phyloP scores from a whole-genome alignment of 768 basidiomycete genomes.

The Crepidotus variabilis region DNA sequence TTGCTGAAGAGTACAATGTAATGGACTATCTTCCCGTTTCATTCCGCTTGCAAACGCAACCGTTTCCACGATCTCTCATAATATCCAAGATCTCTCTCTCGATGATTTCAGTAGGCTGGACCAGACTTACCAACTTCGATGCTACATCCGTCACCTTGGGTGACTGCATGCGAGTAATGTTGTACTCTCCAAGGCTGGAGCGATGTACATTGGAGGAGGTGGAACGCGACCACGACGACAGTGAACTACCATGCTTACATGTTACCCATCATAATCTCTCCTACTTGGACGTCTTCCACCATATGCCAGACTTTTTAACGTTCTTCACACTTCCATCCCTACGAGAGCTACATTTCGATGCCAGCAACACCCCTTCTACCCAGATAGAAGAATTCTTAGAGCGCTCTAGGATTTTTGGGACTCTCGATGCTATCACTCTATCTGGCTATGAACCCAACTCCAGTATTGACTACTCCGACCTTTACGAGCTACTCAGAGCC shows the following conservation, averaged over 20 bases:
- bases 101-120: neutral
- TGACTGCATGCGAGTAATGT: neutral
- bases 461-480: too few species aligned
- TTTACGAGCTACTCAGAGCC: too few species aligned
- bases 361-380: neutral
- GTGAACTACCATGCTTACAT: neutral
- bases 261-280: neutral
- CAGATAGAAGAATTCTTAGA: neutral
- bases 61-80: neutral
- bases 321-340: neutral
- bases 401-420: neutral
- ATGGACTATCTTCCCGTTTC: too few species aligned
- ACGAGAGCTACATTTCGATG: neutral
- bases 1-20: neutral
- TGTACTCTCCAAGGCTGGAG: neutral
- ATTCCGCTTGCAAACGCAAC: neutral
- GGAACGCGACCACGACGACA: neutral
- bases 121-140: neutral
- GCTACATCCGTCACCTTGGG: neutral
- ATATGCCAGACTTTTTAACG: neutral
- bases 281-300: neutral
- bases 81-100: neutral
- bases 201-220: neutral
- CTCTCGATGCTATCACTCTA: too few species aligned
- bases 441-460: too few species aligned